Evolutionary conservation across 202 grass and related monocot genomes (phyloP), one percentile per base, ranked within the genome.

Genomic region (Dendrocalamus latiflorus): DNA sequence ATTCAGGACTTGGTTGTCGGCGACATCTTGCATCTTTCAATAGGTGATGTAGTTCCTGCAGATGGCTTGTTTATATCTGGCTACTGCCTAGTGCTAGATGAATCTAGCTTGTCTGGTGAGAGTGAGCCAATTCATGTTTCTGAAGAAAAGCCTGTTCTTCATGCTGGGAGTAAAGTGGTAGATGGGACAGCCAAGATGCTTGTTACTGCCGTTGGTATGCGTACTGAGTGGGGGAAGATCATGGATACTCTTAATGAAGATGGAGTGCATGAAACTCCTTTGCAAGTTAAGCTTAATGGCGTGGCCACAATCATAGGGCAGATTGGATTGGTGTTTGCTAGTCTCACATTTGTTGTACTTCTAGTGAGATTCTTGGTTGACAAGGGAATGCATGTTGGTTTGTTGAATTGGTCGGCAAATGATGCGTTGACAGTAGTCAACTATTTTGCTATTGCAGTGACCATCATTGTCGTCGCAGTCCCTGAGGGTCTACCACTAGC

Each of bases 401-500:
- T 91, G 69, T 55, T 86, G 17, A 89, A 84, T 63, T 98, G 95
- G 95, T 86, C 84, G 3, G 63, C 72, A 38, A 73, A 86, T 72
- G 92, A 98, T 78, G 92, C 88, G 42, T 70, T 92, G 85, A 85
- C 79, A 73, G 88, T 98, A 83, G 84, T 98, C 9, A 91, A 98
- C 65, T 94, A 94, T 66, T 98, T 98, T 67, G 95, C 95, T 65
- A 90, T 90, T 81, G 85, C 95, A 48, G 95, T 98, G 48, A 94
- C 95, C 47, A 98, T 98, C 65, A 87, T 98, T 42, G 95, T 98
- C 8, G 92, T 98, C 9, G 92, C 95, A 74, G 92, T 98, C 13
- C 95, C 95, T 34, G 95, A 98, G 77, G 95, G 95, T 70, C 84
- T 98, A 54, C 95, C 92, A 36, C 71, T 98, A 81, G 95, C 95